These are phyloP conservation scores for Neospora caninum DNA, from an alignment of 169 alveolate species.

Conservation along the genomic window DNA sequence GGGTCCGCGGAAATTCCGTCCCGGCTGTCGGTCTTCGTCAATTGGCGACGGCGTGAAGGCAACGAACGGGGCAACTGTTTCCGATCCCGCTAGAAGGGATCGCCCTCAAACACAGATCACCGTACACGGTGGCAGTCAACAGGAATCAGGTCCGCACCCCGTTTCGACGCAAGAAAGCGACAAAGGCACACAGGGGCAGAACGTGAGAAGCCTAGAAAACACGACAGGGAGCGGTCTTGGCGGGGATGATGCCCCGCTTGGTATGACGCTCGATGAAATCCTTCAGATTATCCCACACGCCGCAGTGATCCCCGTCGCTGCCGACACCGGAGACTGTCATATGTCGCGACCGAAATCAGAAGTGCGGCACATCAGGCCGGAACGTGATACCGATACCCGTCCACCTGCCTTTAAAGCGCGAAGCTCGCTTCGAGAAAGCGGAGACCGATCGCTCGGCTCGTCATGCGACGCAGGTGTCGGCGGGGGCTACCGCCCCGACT, in stretches of 20 bases:
- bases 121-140: too few relatives aligned
- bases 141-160: too few relatives aligned
- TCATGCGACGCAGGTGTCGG: neutral
- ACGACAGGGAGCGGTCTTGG: too few relatives aligned
- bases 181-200: too few relatives aligned
- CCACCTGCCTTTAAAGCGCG: neutral
- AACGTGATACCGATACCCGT: neutral
- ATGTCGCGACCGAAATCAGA: too few relatives aligned
- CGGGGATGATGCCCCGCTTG: neutral
- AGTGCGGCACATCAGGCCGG: too few relatives aligned
- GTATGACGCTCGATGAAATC: constrained; percentile 23
- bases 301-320: neutral
- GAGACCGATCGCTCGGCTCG: neutral
- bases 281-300: neutral
- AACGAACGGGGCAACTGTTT: neutral
- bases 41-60: neutral
- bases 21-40: neutral
- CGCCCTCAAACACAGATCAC: too few relatives aligned
- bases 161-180: too few relatives aligned
- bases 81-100: neutral
- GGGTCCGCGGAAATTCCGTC: constrained; percentile 22
- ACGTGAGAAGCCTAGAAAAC: too few relatives aligned
- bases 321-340: neutral
- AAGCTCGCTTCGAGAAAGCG: neutral
- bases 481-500: neutral